Base-by-base conservation (phyloP, 176 grass and related monocot species). In the Ensete glaucum region DNA sequence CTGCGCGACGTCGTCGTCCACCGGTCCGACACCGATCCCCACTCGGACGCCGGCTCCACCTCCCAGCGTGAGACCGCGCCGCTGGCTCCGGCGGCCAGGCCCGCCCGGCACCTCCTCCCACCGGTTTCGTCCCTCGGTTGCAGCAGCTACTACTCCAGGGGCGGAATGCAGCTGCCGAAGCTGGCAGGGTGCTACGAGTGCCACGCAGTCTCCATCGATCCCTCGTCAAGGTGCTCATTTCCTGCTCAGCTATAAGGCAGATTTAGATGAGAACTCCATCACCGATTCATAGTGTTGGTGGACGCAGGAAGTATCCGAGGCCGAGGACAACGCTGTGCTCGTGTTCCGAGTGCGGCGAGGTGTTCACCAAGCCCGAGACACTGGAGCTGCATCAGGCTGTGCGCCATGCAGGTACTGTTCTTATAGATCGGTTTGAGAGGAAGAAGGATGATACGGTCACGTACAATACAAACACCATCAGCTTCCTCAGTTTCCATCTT, bases 331-430 rank as follows among this genome's bases (percentile, higher is more conserved):
- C 81, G 79, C 75, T 98, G 63, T 85, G 88, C 70, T 17, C 78
- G 0, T 98, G 94, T 78, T 50, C 87, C 53, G 83, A 87, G 12
- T 98, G 94, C 79, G 88, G 94, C 27, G 94, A 93, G 84, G 84
- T 93, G 22, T 98, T 98, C 82, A 89, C 84, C 72, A 91, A 91
- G 14, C 72, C 85, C 24, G 90, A 97, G 26, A 85, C 75, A 82
- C 65, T 97, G 79, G 94, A 97, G 72, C 83, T 93, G 1, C 94
- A 97, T 81, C 88, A 97, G 72, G 85, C 85, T 69, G 76, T 81
- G 43, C 82, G 90, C 50, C 94, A 98, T 63, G 94, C 90, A 16
- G 94, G 94, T 93, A 86, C 17, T 25, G 22, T 29, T 14, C 9
- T 22, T 65, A 27, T 43, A 43, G 34, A 43, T 43, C 5, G 34